phyloP scores from a whole-genome alignment of 106 monocot species.

The Narthecium ossifragum region DNA sequence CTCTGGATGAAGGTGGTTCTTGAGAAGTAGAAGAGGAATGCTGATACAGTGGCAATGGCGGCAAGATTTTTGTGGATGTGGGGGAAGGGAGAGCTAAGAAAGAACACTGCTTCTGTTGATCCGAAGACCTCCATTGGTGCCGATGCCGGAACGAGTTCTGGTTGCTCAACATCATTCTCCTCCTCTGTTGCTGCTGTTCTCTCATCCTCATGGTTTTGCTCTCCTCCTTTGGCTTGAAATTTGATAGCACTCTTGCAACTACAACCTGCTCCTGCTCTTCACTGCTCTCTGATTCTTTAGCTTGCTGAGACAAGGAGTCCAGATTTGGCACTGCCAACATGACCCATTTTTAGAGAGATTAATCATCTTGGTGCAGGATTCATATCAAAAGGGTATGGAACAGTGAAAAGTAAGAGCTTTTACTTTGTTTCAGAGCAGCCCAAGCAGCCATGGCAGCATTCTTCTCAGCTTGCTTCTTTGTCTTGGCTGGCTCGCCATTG shows the following conservation, averaged over 20 bases:
- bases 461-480: slow-evolving; percentile 65
- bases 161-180: not conserved
- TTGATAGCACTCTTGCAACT: slow-evolving; percentile 25
- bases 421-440: slow-evolving; percentile 47
- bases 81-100: not conserved
- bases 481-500: slow-evolving; percentile 48
- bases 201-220: not conserved
- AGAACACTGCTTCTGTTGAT: too few relatives aligned
- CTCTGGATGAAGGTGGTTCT: slow-evolving; percentile 2
- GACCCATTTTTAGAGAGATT: not conserved
- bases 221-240: slow-evolving; percentile 23
- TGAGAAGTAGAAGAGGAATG: not conserved
- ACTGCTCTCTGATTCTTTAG: slow-evolving; percentile 10
- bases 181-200: slow-evolving; percentile 5
- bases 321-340: slow-evolving; percentile 27
- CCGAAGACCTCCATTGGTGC: not conserved
- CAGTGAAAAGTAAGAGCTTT: not conserved
- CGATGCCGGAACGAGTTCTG: not conserved
- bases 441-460: slow-evolving; percentile 74
- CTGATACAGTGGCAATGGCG: not conserved
- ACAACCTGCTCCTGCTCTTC: slow-evolving; percentile 36
- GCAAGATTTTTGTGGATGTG: not conserved
- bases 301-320: slow-evolving; percentile 4
- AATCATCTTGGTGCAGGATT: not conserved
- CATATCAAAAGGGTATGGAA: not conserved